Evolutionary conservation across 2,329 filamentous ascomycete genomes (phyloP), one percentile per base, ranked within the genome.

Genomic region (Aspergillus sp.): DNA sequence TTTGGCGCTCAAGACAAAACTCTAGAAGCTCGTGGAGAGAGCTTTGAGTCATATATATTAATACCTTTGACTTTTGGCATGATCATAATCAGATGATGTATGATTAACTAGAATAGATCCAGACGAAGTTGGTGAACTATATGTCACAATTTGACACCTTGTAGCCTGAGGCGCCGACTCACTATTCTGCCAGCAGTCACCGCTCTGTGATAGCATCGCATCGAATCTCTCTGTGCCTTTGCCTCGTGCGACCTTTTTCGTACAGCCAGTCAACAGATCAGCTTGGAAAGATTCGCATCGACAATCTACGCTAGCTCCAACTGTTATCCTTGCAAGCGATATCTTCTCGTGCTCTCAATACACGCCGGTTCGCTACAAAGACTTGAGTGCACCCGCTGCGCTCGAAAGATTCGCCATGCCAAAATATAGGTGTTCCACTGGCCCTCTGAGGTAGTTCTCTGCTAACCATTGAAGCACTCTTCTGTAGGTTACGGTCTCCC

Each of bases 381-480:
- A 3, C 23, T 45, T 23, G 31, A 61, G 51, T 64, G 56, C 58
- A 61, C 54, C 38, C 31, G 51, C 57, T 28, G 51, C 54, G 41
- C 45, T 58, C 41, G 48, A 65, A 68, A 59, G 41, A 56, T 63
- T 66, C 83, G 91, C 84, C 67, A 94, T 95, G 91, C 91, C 91
- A 62, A 94, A 94, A 85, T 95, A 92, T 94, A 86, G 86, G 89
- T 85, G 34, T 54, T 50, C 64, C 62, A 64, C 41, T 53, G 7
- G 8, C 22, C 30, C 58, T 28, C 31, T 54, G 25, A 56, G 38
- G 23, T 43, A 8, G 41, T 59, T 49, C 13, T 50, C 57, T 65
- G 64, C 77, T 83, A 76, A 82, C 78, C 69, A 64, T 65, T 60
- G 51, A 53, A 79, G 72, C 75, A 92, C 89, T 91, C 86, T 91